Evolutionary conservation across 148 eudicot species (phyloP), one percentile per base, ranked within the genome.

Genomic region (Cornus florida): DNA sequence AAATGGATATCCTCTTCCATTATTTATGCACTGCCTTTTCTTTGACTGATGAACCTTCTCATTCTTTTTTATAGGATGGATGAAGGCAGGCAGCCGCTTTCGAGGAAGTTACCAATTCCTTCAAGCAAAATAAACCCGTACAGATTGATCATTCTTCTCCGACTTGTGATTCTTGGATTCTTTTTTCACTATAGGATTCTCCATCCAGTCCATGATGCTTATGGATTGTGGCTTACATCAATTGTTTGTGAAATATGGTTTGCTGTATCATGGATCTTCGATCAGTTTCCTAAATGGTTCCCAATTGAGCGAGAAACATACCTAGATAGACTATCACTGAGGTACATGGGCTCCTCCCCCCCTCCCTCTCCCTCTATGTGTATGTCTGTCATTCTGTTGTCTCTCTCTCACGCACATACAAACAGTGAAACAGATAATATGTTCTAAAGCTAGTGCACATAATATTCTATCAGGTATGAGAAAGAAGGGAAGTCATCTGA

Each of bases 81-180:
- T 83, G 98, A 94, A 89, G 99, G 99, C 65, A 91, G 99, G 86
- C 99, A 97, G 76, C 98, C 98, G 72, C 91, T 97, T 35, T 94
- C 98, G 14, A 91, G 99, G 86, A 97, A 97, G 87, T 53, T 89
- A 75, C 99, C 98, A 10, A 88, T 97, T 79, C 83, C 97, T 69
- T 94, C 99, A 69, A 97, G 99, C 97, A 97, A 70, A 89, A 94
- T 97, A 83, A 97, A 83, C 80, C 99, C 99, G 41, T 97, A 97
- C 88, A 86, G 99, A 78, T 85, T 97, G 64, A 72, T 94, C 71
- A 92, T 97, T 76, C 20, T 94, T 59, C 86, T 92, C 19, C 98
- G 99, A 17, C 86, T 97, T 77, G 93, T 46, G 17, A 84, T 97
- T 79, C 88, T 97, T 70, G 97, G 89, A 50, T 86, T 97, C 75